A percentile compares a stretch with the other conserved stretches of the same genome.
phyloP scores from a whole-genome alignment of 495 filamentous ascomycete genomes.

The Podospora pseudoanserina region DNA sequence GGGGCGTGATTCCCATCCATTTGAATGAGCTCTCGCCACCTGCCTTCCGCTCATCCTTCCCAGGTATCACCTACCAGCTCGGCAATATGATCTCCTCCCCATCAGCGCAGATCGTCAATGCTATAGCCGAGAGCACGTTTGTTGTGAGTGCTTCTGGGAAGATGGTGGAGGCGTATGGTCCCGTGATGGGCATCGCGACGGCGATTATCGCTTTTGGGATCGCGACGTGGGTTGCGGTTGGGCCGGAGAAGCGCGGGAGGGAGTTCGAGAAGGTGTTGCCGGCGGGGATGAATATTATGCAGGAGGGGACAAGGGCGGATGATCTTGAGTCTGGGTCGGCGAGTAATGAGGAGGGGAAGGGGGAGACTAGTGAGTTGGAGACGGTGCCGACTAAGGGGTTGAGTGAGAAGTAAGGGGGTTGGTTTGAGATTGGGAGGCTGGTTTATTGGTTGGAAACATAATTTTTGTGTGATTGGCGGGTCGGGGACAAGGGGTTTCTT shows the following conservation, averaged over 20 bases:
- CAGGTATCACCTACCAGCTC: constrained; percentile 66
- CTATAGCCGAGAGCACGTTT: constrained; percentile 55
- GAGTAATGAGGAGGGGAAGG: neutral
- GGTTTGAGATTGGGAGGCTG: neutral
- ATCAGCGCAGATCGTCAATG: constrained; percentile 68
- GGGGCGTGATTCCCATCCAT: constrained; percentile 75
- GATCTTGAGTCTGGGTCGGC: constrained; percentile 22
- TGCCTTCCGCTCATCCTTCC: constrained; percentile 67
- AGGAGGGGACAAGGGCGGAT: constrained; percentile 13
- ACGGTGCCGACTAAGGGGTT: neutral
- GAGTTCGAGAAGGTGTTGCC: constrained; percentile 60
- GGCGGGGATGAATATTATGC: constrained; percentile 48
- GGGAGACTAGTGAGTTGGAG: neutral
- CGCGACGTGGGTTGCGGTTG: constrained; percentile 54
- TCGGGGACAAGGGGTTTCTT: neutral
- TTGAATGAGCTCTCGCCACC: constrained; percentile 73
- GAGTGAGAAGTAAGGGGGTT: neutral
- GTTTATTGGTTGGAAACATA: neutral
- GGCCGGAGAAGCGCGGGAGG: constrained; percentile 63
- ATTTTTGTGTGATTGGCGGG: neutral
- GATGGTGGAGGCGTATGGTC: constrained; percentile 61
- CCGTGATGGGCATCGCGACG: constrained; percentile 64
- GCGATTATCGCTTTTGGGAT: constrained; percentile 66
- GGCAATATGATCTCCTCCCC: constrained; percentile 75
- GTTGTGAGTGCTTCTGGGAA: constrained; percentile 47